A percentile compares a stretch with the other conserved stretches of the same genome.
These are phyloP conservation scores for Helminthosporium solani DNA, from an alignment of 2,329 filamentous ascomycete genomes.

Conservation along the genomic window DNA sequence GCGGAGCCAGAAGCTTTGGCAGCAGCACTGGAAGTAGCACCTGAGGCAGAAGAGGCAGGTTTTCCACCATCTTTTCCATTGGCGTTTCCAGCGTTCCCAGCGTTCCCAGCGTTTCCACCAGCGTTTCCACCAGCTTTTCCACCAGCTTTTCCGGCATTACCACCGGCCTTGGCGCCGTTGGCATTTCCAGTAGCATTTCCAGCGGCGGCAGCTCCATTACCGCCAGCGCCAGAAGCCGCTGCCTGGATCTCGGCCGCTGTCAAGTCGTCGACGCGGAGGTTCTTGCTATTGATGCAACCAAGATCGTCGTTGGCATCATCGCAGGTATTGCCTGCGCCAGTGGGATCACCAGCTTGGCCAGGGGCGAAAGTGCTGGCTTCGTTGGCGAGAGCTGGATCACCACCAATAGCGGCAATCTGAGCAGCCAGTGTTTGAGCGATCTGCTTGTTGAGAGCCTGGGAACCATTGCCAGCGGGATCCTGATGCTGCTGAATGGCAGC, in stretches of 20 bases:
- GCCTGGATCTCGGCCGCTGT: slow-evolving; percentile 54
- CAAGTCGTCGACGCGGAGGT: slow-evolving; percentile 57
- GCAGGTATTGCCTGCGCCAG: slow-evolving; percentile 56
- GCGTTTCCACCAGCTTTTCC: slow-evolving; percentile 2
- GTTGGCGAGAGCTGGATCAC: slow-evolving; percentile 62
- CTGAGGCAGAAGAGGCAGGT: slow-evolving; percentile 1
- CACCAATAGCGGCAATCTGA: slow-evolving; percentile 62
- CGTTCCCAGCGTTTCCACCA: slow-evolving; percentile 1
- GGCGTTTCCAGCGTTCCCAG: slow-evolving; percentile 2
- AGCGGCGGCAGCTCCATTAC: slow-evolving; percentile 19
- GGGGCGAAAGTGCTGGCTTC: slow-evolving; percentile 64
- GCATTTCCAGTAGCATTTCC: slow-evolving; percentile 18
- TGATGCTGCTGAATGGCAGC: slow-evolving; percentile 65
- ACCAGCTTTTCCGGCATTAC: slow-evolving; percentile 1
- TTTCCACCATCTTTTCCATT: slow-evolving; percentile 1
- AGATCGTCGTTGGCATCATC: slow-evolving; percentile 49
- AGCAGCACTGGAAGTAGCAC: slow-evolving; percentile 1
- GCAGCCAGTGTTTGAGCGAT: slow-evolving; percentile 60
- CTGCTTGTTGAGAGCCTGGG: slow-evolving; percentile 60
- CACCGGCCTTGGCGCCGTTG: slow-evolving; percentile 4
- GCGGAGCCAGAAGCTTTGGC: not conserved
- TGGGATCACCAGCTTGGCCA: slow-evolving; percentile 55
- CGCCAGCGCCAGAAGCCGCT: slow-evolving; percentile 45
- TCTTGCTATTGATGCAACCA: slow-evolving; percentile 58
- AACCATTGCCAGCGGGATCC: slow-evolving; percentile 62